phyloP scores from a whole-genome alignment of 1,284 basidiomycete genomes.

The Chondrostereum purpureum region DNA sequence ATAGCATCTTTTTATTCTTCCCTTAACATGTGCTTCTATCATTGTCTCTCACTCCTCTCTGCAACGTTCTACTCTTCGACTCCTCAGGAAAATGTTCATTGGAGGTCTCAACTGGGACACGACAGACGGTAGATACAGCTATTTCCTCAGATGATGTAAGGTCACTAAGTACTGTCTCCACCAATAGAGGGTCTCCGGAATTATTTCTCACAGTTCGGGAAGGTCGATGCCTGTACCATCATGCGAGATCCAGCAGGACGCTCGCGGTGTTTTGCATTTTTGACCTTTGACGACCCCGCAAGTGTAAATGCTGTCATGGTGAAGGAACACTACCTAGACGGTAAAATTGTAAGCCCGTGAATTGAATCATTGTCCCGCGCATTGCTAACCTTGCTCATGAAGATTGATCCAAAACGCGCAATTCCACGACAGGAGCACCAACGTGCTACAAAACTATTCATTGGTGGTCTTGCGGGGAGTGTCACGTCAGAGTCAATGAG shows the following conservation, averaged over 20 bases:
- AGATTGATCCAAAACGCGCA: conserved; percentile 99
- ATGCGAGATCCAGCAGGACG: conserved; percentile 91
- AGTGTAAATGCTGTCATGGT: conserved; percentile 89
- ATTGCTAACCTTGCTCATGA: conserved; percentile 13
- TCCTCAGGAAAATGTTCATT: conserved; percentile 92
- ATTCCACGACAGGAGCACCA: conserved; percentile 95
- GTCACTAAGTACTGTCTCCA: conserved; percentile 17
- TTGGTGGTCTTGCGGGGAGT: conserved; percentile 86
- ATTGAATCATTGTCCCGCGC: no score
- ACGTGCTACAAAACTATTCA: conserved; percentile 89
- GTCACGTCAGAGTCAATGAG: conserved; percentile 94
- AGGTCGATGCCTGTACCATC: conserved; percentile 88
- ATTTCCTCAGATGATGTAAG: conserved; percentile 18
- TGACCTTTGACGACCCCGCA: conserved; percentile 84
- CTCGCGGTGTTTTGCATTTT: conserved; percentile 90
- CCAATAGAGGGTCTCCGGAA: conserved; percentile 70
- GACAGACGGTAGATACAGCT: conserved; percentile 73
- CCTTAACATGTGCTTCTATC: conserved; percentile 24
- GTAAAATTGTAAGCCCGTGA: conserved; percentile 73
- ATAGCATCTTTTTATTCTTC: conserved; percentile 49
- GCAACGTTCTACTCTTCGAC: conserved; percentile 10
- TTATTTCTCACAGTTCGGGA: conserved; percentile 88
- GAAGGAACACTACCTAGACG: conserved; percentile 84
- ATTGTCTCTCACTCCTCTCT: conserved; percentile 23
- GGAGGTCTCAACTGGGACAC: conserved; percentile 91